A percentile compares a stretch with the other conserved stretches of the same genome.
phyloP scores from a whole-genome alignment of 805 yeast species.

The Zygoascus ofunaensis region DNA sequence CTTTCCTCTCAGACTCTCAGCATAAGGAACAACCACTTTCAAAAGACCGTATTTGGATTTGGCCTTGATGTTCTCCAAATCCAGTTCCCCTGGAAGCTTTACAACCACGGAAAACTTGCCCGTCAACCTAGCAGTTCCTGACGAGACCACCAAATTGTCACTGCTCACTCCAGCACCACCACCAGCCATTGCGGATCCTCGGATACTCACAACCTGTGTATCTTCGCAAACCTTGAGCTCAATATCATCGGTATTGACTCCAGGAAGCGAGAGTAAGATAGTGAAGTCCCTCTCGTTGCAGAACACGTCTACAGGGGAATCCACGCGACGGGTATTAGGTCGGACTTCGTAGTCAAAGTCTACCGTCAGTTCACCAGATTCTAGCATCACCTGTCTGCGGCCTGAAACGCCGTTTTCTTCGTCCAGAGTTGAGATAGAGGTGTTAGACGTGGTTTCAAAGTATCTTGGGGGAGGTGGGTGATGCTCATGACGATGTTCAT shows the following conservation, averaged over 20 bases:
- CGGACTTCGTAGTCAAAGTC: not conserved
- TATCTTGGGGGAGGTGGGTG: too few species aligned
- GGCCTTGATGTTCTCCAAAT: not conserved
- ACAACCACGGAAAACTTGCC: not conserved
- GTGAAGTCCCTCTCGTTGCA: not conserved
- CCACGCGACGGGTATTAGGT: not conserved
- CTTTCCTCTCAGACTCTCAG: not conserved
- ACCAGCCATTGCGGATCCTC: not conserved
- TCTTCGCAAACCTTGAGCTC: not conserved
- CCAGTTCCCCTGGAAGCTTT: not conserved
- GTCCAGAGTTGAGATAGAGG: not conserved
- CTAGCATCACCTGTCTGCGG: not conserved
- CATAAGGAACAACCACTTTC: not conserved
- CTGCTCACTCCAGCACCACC: not conserved
- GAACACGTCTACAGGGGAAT: not conserved
- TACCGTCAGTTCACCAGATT: not conserved
- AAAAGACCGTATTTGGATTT: not conserved
- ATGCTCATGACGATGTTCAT: slow-evolving; percentile 1
- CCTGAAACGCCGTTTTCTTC: not conserved
- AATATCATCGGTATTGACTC: not conserved
- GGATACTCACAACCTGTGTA: not conserved
- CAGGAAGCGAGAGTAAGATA: not conserved
- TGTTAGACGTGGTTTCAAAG: too few species aligned
- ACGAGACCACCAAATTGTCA: not conserved
- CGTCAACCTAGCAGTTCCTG: not conserved